Evolutionary conservation across 805 yeast species (phyloP), one percentile per base, ranked within the genome.

Genomic region (Starmerella powellii): DNA sequence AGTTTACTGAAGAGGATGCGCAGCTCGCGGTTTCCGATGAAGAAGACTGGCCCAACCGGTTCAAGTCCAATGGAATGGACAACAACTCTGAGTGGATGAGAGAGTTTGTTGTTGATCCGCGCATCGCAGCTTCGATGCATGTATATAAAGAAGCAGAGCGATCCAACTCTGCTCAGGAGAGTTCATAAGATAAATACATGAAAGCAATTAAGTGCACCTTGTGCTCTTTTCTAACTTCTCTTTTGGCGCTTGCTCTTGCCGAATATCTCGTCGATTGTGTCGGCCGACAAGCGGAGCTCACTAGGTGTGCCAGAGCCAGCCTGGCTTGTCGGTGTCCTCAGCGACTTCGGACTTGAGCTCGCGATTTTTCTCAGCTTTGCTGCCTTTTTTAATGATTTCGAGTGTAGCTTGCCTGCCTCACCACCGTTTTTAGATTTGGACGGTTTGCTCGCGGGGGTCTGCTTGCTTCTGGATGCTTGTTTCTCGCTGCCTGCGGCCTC

Each of bases 31-130:
- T 58, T 16, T 74, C 66, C 32, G 95, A 86, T 59, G 95, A 87
- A 57, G 55, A 60, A 5, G 88, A 83, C 50, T 88, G 96, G 96
- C 95, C 95, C 12, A 61, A 27, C 41, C 70, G 71, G 44, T 88
- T 96, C 95, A 80, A 83, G 27, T 70, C 75, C 50, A 71, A 69
- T 45, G 94, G 95, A n/a, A 58, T 61, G 36, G 80, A 74, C 40
- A 79, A 75, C 50, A 64, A 73, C 31, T 80, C 94, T 49, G 96
- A 88, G 58, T 88, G 98, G 98, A 76, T 79, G 42, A 76, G 76
- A 55, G 87, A 80, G 21, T 64, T 87, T 36, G 65, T 57, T 6
- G 73, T 73, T 23, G 97, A 88, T 56, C 74, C 73, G 8, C 66
- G 94, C 46, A 74, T 88, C 15, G 60, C 70, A 10, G 57, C 62